Conservation (phyloP, 371 early-diverging fungal species). For the Nematocida sp. region DNA sequence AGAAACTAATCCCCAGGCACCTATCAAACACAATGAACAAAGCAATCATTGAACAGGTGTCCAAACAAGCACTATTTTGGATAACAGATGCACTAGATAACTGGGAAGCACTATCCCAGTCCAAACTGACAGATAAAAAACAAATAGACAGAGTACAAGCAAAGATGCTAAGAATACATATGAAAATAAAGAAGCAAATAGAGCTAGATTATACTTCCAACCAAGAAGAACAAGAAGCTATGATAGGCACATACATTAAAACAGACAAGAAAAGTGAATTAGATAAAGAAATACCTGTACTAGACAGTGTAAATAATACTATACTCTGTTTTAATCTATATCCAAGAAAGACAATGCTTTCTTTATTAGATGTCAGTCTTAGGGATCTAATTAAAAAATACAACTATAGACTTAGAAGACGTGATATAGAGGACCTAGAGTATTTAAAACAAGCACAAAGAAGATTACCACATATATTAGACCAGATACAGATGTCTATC, state of each 20-base stretch:
- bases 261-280: no score
- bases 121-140: background rate
- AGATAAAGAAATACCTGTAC: no score
- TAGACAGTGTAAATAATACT: no score
- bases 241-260: no score
- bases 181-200: no score
- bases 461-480: no score
- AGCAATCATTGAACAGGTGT: background rate
- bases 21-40: background rate
- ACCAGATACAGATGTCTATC: no score
- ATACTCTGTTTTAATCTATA: no score
- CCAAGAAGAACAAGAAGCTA: no score
- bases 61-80: background rate
- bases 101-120: background rate
- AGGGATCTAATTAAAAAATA: slow-evolving; percentile 75
- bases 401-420: slow-evolving; percentile 82
- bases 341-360: background rate
- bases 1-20: background rate
- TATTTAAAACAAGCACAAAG: slow-evolving; percentile 1
- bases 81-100: background rate
- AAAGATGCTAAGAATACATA: slow-evolving; percentile 4
- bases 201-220: no score
- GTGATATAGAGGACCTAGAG: slow-evolving; percentile 88
- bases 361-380: background rate
- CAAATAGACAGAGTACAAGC: background rate